phyloP scores from a whole-genome alignment of 768 basidiomycete genomes.

The Saitozyma podzolica region DNA sequence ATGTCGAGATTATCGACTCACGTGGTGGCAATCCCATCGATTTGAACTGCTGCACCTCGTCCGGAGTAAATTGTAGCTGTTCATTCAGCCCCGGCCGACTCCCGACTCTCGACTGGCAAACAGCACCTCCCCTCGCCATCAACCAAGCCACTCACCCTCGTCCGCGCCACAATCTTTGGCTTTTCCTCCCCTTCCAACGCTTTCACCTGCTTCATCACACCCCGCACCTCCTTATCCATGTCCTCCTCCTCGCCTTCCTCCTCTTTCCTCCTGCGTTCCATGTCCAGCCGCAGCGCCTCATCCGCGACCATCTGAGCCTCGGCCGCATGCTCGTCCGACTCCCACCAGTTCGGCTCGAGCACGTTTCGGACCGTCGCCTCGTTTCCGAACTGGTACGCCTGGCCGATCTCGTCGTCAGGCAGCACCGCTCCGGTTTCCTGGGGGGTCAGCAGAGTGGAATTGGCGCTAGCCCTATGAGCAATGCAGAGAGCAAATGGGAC shows the following conservation, averaged over 20 bases:
- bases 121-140: background rate
- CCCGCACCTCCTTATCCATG: slow-evolving; percentile 17
- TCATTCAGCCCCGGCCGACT: no score
- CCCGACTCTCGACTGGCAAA: no score
- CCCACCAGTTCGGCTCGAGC: slow-evolving; percentile 48
- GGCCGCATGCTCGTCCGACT: slow-evolving; percentile 23
- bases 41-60: slow-evolving; percentile 77
- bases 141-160: slow-evolving; percentile 34
- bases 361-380: slow-evolving; percentile 37
- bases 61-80: slow-evolving; percentile 80
- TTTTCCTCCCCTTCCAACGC: slow-evolving; percentile 9
- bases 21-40: slow-evolving; percentile 77
- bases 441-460: no score
- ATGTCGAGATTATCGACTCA: slow-evolving; percentile 48
- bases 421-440: slow-evolving; percentile 50
- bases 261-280: slow-evolving; percentile 42
- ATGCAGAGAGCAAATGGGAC: slow-evolving; percentile 4
- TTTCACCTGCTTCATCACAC: slow-evolving; percentile 22
- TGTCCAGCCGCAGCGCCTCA: slow-evolving; percentile 25
- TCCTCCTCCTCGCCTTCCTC: slow-evolving; percentile 52
- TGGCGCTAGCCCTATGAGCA: no score
- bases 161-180: slow-evolving; percentile 34
- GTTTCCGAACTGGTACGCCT: slow-evolving; percentile 53
- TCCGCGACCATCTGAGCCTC: slow-evolving; percentile 34
- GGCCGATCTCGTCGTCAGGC: slow-evolving; percentile 52